Conservation (phyloP, 2,329 filamentous ascomycete species). For the Akanthomyces dipterigenus region DNA sequence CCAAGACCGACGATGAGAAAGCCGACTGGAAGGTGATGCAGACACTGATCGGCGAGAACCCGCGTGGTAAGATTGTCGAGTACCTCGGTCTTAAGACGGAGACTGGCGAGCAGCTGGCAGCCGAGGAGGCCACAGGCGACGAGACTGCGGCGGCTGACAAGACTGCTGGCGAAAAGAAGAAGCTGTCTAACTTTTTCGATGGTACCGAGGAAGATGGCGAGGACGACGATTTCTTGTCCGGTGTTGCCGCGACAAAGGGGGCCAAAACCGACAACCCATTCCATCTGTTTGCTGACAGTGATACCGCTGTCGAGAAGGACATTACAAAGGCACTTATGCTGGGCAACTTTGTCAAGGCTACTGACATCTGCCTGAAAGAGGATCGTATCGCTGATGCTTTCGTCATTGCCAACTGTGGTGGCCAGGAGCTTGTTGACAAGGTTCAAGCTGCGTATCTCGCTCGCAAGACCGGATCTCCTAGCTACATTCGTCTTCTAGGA, state of each 20-base stretch:
- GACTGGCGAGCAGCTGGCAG: constrained; percentile 44
- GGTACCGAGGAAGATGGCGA: constrained; percentile 52
- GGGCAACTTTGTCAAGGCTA: constrained; percentile 82
- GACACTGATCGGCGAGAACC: constrained; percentile 76
- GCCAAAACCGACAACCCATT: constrained; percentile 94
- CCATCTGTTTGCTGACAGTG: constrained; percentile 76
- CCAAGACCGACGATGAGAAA: constrained; percentile 84
- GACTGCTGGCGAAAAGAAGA: constrained; percentile 44
- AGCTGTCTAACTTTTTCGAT: constrained; percentile 76
- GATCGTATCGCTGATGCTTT: constrained; percentile 92
- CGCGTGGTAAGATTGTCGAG: constrained; percentile 78
- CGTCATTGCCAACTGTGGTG: constrained; percentile 95
- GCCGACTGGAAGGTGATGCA: constrained; percentile 94
- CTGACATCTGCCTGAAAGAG: constrained; percentile 82
- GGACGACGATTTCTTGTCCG: constrained; percentile 80
- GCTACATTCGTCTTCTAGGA: constrained; percentile 82
- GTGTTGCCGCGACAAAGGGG: constrained; percentile 79
- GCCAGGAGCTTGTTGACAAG: constrained; percentile 88
- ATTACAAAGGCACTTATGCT: constrained; percentile 86
- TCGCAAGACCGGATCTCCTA: constrained; percentile 73
- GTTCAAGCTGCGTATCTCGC: constrained; percentile 87
- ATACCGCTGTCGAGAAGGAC: constrained; percentile 74
- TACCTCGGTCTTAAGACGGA: constrained; percentile 79
- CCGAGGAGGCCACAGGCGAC: constrained; percentile 15
- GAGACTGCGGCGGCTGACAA: too few relatives aligned